Evolutionary conservation across 2,329 filamentous ascomycete species (phyloP).

Genomic region (Colletotrichum sansevieriae): DNA sequence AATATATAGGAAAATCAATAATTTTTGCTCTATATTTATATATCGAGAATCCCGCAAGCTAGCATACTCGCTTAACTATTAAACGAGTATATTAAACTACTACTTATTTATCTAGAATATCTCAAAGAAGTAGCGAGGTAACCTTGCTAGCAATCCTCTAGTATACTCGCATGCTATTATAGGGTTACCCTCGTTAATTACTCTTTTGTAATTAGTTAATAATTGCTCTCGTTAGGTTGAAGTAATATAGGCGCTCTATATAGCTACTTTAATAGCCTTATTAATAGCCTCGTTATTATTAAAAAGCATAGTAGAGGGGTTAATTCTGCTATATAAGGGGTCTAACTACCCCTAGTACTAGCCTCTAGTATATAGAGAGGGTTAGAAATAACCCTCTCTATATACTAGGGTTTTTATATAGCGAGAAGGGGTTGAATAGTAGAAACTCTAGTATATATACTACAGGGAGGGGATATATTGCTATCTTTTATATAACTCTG

Average conservation of each 20-base stretch:
- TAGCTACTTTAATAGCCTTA: too few species aligned
- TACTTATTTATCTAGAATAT: neutral
- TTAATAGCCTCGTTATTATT: too few species aligned
- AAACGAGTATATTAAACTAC: neutral
- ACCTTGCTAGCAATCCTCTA: neutral
- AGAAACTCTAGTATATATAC: too few species aligned
- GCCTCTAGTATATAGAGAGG: too few species aligned
- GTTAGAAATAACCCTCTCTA: neutral
- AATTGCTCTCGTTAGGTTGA: neutral
- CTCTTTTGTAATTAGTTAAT: neutral
- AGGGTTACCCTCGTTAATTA: neutral
- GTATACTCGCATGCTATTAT: neutral
- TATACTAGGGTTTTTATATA: too few species aligned
- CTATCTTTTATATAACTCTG: too few species aligned
- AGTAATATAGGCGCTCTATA: too few species aligned
- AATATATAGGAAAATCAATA: neutral
- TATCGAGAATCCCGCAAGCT: neutral
- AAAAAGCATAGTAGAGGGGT: too few species aligned
- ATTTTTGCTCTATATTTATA: constrained; percentile 1
- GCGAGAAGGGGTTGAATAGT: too few species aligned
- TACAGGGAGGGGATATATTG: too few species aligned
- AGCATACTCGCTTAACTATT: neutral
- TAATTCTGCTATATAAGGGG: too few species aligned
- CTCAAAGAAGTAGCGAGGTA: neutral
- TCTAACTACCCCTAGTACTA: too few species aligned